Evolutionary conservation across 805 yeast genomes (phyloP).

Genomic region (Candida odintsovae): DNA sequence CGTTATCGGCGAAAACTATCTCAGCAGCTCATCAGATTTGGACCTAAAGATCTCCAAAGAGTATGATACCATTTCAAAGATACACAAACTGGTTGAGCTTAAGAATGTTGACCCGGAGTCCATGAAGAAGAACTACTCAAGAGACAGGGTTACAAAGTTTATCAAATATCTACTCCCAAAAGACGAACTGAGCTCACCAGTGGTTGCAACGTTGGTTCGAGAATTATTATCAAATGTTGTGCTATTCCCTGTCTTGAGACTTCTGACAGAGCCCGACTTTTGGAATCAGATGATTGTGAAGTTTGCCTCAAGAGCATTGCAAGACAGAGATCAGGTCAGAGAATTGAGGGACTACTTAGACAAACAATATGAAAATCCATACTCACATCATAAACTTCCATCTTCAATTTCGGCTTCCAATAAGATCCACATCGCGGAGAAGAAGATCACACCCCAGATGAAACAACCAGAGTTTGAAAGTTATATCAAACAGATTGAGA

Average conservation of each 20-base stretch:
- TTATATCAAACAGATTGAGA: conserved; percentile 31
- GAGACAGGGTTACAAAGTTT: conserved; percentile 34
- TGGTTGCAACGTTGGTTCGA: conserved; percentile 44
- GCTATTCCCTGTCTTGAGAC: conserved; percentile 41
- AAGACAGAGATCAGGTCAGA: conserved; percentile 70
- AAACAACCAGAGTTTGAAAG: conserved; percentile 35
- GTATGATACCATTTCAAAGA: conserved; percentile 29
- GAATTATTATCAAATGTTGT: conserved; percentile 63
- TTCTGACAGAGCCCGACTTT: conserved; percentile 67
- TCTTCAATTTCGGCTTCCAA: conserved; percentile 1
- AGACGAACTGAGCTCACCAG: conserved; percentile 37
- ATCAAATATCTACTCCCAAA: conserved; percentile 46
- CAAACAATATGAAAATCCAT: conserved; percentile 42
- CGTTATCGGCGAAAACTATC: conserved; percentile 21
- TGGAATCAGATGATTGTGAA: conserved; percentile 64
- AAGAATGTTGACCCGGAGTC: conserved; percentile 30
- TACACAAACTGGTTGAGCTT: conserved; percentile 53
- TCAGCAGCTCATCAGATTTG: conserved; percentile 30
- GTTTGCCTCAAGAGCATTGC: conserved; percentile 55
- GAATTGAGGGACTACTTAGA: conserved; percentile 65
- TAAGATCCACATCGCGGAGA: conserved; percentile 9
- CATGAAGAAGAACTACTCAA: conserved; percentile 46
- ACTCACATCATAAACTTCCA: not conserved
- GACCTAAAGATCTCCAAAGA: conserved; percentile 38
- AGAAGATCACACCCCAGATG: conserved; percentile 33